phyloP scores from a whole-genome alignment of 2,329 filamentous ascomycete species.

The Fusarium acutatum region DNA sequence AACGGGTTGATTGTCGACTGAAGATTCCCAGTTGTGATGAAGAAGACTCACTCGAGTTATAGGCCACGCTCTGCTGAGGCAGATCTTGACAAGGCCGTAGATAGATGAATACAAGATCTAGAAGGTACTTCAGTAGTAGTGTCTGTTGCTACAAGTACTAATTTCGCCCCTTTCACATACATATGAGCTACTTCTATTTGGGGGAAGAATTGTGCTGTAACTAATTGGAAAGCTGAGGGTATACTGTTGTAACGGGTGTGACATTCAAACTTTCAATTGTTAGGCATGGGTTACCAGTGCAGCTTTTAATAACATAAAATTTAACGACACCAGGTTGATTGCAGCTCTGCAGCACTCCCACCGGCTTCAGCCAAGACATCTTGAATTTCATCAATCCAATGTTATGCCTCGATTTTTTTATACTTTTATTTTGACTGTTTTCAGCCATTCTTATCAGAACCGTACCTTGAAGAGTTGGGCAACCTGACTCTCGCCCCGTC shows the following conservation, averaged over 20 bases:
- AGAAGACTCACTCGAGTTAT: constrained; percentile 41
- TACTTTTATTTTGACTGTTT: background rate
- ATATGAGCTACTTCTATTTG: background rate
- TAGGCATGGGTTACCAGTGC: background rate
- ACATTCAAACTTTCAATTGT: background rate
- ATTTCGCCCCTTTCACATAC: background rate
- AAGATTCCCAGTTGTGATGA: constrained; percentile 41
- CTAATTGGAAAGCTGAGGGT: too few species aligned
- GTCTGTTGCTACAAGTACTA: background rate
- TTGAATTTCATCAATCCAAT: background rate
- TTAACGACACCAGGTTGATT: background rate
- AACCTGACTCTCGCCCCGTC: background rate
- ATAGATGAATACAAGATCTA: constrained; percentile 25
- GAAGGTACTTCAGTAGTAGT: background rate
- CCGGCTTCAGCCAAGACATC: background rate
- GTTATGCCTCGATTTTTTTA: background rate
- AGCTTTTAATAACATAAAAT: background rate
- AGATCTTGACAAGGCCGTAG: constrained; percentile 31
- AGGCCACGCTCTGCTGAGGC: constrained; percentile 21
- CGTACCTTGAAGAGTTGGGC: background rate
- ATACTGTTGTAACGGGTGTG: background rate
- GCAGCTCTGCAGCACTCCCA: background rate
- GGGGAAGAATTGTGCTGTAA: background rate
- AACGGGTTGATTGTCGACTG: constrained; percentile 41
- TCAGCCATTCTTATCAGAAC: background rate